These are phyloP conservation scores for Malus asiatica DNA, from an alignment of 306 rosid species.

Conservation along the genomic window DNA sequence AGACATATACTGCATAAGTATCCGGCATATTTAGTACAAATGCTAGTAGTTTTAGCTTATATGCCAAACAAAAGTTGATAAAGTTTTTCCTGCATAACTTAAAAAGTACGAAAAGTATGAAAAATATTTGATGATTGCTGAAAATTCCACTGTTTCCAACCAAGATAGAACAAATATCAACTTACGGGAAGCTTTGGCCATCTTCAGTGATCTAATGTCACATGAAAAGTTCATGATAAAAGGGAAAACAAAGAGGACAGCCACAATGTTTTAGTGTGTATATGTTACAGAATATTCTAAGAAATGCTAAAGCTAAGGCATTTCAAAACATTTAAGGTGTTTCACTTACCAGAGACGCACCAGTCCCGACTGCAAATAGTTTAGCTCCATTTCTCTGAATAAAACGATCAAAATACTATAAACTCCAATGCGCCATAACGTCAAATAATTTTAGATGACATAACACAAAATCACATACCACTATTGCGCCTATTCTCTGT, in stretches of 20 bases:
- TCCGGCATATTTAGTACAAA: neutral
- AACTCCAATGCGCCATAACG: neutral
- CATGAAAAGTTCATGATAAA: neutral
- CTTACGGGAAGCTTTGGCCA: neutral
- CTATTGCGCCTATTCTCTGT: constrained; percentile 39
- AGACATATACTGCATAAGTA: neutral
- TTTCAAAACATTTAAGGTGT: neutral
- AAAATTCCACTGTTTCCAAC: neutral
- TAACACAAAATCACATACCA: constrained; percentile 18
- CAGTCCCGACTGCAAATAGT: constrained; percentile 33
- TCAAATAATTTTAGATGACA: neutral
- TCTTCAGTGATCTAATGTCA: neutral
- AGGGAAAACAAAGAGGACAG: neutral
- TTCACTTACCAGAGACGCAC: constrained; percentile 40
- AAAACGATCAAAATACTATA: neutral
- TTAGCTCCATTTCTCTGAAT: constrained; percentile 43
- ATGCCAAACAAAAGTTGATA: neutral
- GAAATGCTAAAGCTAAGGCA: constrained; percentile 1
- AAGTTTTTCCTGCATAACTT: neutral
- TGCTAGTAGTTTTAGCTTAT: neutral
- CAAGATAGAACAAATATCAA: neutral
- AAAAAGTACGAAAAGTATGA: neutral
- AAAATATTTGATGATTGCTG: neutral
- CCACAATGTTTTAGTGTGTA: neutral
- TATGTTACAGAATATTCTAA: neutral